A percentile compares a stretch with the other conserved stretches of the same genome.
These are phyloP conservation scores for Mortierella sp. DNA, from an alignment of 371 early-diverging fungal species.

Conservation along the genomic window DNA sequence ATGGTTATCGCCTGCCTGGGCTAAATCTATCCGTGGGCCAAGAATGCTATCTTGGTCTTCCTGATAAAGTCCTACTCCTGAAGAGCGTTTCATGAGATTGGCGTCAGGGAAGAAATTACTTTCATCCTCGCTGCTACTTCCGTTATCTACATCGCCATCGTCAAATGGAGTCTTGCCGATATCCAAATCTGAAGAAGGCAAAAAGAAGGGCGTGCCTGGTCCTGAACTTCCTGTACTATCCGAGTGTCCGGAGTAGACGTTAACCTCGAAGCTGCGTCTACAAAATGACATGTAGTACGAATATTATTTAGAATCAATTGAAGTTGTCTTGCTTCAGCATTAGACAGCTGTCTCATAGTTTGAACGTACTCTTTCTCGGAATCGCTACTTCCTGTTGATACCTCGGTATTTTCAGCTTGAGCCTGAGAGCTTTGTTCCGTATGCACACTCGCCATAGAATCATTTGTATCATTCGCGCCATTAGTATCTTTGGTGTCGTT, in stretches of 20 bases:
- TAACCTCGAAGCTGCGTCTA: slow-evolving; percentile 53
- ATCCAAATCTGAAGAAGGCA: slow-evolving; percentile 5
- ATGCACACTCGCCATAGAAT: slow-evolving; percentile 7
- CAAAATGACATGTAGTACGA: not conserved
- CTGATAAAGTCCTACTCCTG: slow-evolving; percentile 21
- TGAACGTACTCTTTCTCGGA: slow-evolving; percentile 44
- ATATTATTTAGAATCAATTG: not conserved
- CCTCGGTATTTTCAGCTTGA: slow-evolving; percentile 13
- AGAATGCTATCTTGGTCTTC: slow-evolving; percentile 15
- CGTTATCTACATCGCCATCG: slow-evolving; percentile 20
- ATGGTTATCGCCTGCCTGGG: not conserved
- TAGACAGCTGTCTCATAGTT: not conserved
- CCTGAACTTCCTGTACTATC: slow-evolving; percentile 39
- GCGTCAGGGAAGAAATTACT: slow-evolving; percentile 25
- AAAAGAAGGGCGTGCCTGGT: slow-evolving; percentile 5
- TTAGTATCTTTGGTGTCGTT: not conserved
- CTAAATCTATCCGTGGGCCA: slow-evolving; percentile 29
- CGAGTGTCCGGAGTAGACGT: slow-evolving; percentile 24
- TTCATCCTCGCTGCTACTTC: slow-evolving; percentile 40
- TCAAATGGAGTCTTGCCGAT: slow-evolving; percentile 26
- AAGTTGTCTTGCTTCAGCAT: no score
- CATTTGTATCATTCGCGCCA: slow-evolving; percentile 12
- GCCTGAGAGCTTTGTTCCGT: not conserved
- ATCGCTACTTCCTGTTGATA: slow-evolving; percentile 34
- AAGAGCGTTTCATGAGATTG: slow-evolving; percentile 30